Evolutionary conservation across 2,329 filamentous ascomycete genomes (phyloP).

Genomic region (Basipetospora chlamydospora): DNA sequence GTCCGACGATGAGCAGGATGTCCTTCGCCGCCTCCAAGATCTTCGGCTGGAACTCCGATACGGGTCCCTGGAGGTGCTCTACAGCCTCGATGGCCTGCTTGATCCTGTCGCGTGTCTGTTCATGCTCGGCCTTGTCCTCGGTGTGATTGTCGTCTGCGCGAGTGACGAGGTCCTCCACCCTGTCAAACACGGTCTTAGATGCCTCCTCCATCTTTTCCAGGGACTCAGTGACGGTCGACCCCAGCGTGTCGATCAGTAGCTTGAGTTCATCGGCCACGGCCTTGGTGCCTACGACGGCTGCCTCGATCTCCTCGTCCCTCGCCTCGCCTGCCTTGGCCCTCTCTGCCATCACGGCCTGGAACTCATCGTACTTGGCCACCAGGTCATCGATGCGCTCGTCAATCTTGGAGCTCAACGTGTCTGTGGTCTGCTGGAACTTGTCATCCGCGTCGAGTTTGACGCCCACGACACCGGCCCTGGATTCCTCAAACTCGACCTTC

Average conservation of each 20-base stretch:
- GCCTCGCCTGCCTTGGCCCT: slow-evolving; percentile 60
- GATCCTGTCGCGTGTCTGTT: slow-evolving; percentile 68
- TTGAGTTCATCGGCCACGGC: slow-evolving; percentile 76
- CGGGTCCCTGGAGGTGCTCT: slow-evolving; percentile 61
- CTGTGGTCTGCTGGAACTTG: slow-evolving; percentile 48
- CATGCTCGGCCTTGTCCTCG: slow-evolving; percentile 64
- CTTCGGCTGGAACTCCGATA: slow-evolving; percentile 75
- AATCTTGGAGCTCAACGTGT: slow-evolving; percentile 38
- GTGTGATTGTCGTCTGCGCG: slow-evolving; percentile 64
- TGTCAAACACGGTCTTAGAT: slow-evolving; percentile 71
- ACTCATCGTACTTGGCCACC: slow-evolving; percentile 76
- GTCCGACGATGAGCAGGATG: slow-evolving; percentile 64
- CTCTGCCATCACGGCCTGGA: slow-evolving; percentile 59
- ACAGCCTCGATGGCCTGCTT: slow-evolving; percentile 60
- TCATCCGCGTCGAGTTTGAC: slow-evolving; percentile 74
- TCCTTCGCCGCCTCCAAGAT: slow-evolving; percentile 77
- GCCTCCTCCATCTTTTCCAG: slow-evolving; percentile 79
- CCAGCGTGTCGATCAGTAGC: slow-evolving; percentile 71
- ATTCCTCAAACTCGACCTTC: slow-evolving; percentile 76
- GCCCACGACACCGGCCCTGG: slow-evolving; percentile 63
- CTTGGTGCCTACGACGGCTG: slow-evolving; percentile 61
- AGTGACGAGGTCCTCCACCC: slow-evolving; percentile 63
- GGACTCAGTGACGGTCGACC: slow-evolving; percentile 64
- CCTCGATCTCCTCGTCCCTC: slow-evolving; percentile 57
- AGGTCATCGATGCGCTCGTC: slow-evolving; percentile 60